A percentile compares a stretch with the other conserved stretches of the same genome.
phyloP scores from a whole-genome alignment of 1,139 yeast species.

The Arxiozyma heterogenica region DNA sequence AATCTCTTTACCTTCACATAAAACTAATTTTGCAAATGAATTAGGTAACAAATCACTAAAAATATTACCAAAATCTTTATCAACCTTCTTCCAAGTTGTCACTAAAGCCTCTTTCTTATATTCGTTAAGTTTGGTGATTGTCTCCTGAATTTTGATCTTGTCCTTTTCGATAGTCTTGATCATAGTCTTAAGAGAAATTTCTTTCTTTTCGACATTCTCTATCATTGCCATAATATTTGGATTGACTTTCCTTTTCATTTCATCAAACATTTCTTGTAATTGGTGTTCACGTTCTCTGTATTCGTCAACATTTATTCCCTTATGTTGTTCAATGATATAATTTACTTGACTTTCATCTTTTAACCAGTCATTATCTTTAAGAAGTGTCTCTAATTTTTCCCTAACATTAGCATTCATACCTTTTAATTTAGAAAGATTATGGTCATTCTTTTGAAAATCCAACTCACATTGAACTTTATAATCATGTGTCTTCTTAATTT shows the following conservation, averaged over 20 bases:
- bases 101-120: slow-evolving; percentile 78
- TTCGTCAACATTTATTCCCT: slow-evolving; percentile 54
- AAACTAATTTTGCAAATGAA: slow-evolving; percentile 82
- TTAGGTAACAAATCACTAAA: slow-evolving; percentile 85
- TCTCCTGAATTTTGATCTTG: slow-evolving; percentile 80
- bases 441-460: slow-evolving; percentile 49
- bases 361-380: slow-evolving; percentile 64
- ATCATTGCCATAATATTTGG: slow-evolving; percentile 89
- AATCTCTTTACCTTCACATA: slow-evolving; percentile 69
- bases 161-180: slow-evolving; percentile 84
- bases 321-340: slow-evolving; percentile 47
- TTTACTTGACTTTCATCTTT: slow-evolving; percentile 50
- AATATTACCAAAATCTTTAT: slow-evolving; percentile 83
- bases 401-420: slow-evolving; percentile 38
- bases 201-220: slow-evolving; percentile 88
- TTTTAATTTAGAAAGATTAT: slow-evolving; percentile 54
- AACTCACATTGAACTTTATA: slow-evolving; percentile 44
- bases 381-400: slow-evolving; percentile 40
- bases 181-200: slow-evolving; percentile 66
- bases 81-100: slow-evolving; percentile 78
- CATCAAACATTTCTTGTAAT: slow-evolving; percentile 53
- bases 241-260: slow-evolving; percentile 80
- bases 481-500: slow-evolving; percentile 46
- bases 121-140: slow-evolving; percentile 76
- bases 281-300: slow-evolving; percentile 49